These are phyloP conservation scores for Cornus florida DNA, from an alignment of 148 eudicot genomes.

Conservation along the genomic window DNA sequence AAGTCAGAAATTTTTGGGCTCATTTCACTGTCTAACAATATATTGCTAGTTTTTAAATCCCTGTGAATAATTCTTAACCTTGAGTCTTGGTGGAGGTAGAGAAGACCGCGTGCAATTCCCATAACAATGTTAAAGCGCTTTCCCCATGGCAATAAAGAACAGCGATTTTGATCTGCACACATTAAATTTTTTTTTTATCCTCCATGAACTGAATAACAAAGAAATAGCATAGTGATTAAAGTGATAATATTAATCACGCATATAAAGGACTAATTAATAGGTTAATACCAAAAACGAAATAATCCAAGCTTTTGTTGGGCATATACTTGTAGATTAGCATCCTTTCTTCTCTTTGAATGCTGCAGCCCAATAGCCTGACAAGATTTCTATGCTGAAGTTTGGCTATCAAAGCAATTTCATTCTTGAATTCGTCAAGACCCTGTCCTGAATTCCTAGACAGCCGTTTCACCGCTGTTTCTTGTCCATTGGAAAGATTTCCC, in stretches of 20 bases:
- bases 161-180: conserved; percentile 15
- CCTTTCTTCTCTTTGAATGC: conserved; percentile 1
- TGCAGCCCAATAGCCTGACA: conserved; percentile 3
- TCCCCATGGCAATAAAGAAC: neutral
- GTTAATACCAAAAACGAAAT: neutral
- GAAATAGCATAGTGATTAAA: too few relatives aligned
- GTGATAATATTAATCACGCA: too few relatives aligned
- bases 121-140: neutral
- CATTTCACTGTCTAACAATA: conserved; percentile 20
- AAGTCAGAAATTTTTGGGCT: conserved; percentile 32
- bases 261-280: too few relatives aligned
- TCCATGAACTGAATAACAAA: too few relatives aligned
- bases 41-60: conserved; percentile 35
- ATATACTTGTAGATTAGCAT: conserved; percentile 4
- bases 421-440: neutral
- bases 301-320: conserved; percentile 11
- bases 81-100: conserved; percentile 32
- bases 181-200: neutral
- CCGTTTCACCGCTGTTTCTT: conserved; percentile 3
- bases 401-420: neutral
- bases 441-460: neutral
- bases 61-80: conserved; percentile 32
- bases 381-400: conserved; percentile 9
- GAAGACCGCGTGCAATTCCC: conserved; percentile 3
- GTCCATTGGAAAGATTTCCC: neutral